These are phyloP conservation scores for Babesia ovis DNA, from an alignment of 169 alveolate species.

Conservation along the genomic window DNA sequence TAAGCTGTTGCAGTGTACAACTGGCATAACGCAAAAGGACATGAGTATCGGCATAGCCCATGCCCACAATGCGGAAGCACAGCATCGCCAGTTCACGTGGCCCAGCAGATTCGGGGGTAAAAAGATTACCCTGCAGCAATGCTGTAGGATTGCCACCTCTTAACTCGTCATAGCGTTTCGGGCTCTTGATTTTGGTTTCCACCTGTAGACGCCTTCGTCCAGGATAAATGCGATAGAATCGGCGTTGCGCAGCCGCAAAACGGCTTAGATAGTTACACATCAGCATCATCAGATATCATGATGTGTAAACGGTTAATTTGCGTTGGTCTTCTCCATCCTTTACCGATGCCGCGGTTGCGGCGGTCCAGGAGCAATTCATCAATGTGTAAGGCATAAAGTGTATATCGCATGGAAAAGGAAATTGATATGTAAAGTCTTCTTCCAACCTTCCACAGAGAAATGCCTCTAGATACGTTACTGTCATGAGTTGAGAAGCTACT, in stretches of 20 bases:
- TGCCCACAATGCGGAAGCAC: constrained; percentile 53
- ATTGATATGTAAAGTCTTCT: background rate
- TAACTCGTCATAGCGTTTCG: constrained; percentile 35
- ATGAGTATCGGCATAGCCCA: constrained; percentile 56
- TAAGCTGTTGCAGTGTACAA: constrained; percentile 21
- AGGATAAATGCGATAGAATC: constrained; percentile 49
- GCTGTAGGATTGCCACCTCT: constrained; percentile 37
- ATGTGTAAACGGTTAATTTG: background rate
- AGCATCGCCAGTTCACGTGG: constrained; percentile 62
- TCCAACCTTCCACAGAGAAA: background rate
- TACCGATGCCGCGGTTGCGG: background rate
- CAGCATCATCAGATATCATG: background rate
- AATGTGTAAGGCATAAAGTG: background rate
- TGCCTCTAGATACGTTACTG: background rate
- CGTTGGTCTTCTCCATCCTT: background rate
- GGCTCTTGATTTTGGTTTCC: constrained; percentile 40
- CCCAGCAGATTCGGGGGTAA: constrained; percentile 68
- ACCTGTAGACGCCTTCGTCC: constrained; percentile 49
- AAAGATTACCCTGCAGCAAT: constrained; percentile 52
- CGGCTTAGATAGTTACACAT: constrained; percentile 15
- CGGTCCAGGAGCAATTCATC: background rate
- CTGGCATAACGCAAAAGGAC: constrained; percentile 45
- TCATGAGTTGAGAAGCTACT: background rate
- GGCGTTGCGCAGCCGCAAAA: constrained; percentile 3
- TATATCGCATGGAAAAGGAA: background rate